phyloP scores from a whole-genome alignment of 164 flowering plant genomes.

The Vitis labrusca region DNA sequence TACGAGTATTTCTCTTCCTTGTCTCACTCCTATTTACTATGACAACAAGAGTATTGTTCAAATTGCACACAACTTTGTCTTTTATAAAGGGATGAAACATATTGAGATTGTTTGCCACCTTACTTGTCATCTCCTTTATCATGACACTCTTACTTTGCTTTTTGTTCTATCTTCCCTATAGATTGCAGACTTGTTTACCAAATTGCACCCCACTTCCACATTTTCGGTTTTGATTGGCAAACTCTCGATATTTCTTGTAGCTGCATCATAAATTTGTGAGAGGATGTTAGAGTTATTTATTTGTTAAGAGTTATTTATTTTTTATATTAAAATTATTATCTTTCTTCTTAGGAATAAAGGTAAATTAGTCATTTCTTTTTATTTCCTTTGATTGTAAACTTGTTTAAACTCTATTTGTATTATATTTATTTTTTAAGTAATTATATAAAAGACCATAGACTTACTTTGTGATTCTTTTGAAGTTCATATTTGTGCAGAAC shows the following conservation, averaged over 20 bases:
- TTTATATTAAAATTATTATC: too few species aligned
- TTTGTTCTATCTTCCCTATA: neutral
- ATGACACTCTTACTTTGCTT: neutral
- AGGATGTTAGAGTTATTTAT: too few species aligned
- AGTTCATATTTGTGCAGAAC: too few species aligned
- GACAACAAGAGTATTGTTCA: conserved; percentile 4
- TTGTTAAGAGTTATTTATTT: too few species aligned
- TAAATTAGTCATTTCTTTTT: too few species aligned
- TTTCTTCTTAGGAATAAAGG: too few species aligned
- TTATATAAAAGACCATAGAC: too few species aligned
- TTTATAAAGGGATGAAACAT: neutral
- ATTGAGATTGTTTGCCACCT: neutral
- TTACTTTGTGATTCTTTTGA: too few species aligned
- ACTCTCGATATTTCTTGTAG: neutral
- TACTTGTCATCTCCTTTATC: neutral
- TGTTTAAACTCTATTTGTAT: too few species aligned
- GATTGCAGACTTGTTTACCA: conserved; percentile 6
- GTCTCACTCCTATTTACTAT: neutral
- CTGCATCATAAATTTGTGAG: too few species aligned
- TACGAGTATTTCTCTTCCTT: neutral
- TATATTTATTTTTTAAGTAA: too few species aligned
- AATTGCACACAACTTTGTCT: conserved; percentile 6
- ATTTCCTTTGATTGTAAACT: too few species aligned
- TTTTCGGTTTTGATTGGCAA: neutral
- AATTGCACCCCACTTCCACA: neutral